These are phyloP conservation scores for Xerocomellus dryophilus DNA, from an alignment of 768 basidiomycete genomes.

Conservation along the genomic window DNA sequence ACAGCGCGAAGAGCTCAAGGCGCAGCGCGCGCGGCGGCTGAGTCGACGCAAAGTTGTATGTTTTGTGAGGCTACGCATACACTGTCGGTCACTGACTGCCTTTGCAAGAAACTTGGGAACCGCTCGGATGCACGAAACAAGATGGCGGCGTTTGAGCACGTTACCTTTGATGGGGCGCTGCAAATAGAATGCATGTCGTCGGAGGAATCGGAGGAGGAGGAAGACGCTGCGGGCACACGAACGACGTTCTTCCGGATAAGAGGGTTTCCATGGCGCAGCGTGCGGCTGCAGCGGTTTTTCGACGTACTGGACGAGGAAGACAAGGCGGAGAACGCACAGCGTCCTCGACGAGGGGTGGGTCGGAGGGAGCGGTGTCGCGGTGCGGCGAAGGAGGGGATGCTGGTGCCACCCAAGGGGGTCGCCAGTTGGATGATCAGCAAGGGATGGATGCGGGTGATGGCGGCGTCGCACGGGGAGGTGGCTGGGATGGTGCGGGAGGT, in stretches of 20 bases:
- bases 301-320: constrained; percentile 59
- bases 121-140: constrained; percentile 60
- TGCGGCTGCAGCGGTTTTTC: constrained; percentile 59
- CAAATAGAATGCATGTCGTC: constrained; percentile 78
- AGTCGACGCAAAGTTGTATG: constrained; percentile 63
- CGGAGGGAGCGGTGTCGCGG: constrained; percentile 55
- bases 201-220: constrained; percentile 67
- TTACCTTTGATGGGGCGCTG: constrained; percentile 66
- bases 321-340: constrained; percentile 39
- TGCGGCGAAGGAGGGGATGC: constrained; percentile 51
- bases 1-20: constrained; percentile 59
- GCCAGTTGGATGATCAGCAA: constrained; percentile 76
- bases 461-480: constrained; percentile 47
- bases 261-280: constrained; percentile 67
- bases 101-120: constrained; percentile 59
- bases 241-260: constrained; percentile 49
- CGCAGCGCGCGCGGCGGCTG: constrained; percentile 56
- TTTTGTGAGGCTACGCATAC: background rate
- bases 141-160: constrained; percentile 52
- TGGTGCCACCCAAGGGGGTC: constrained; percentile 61
- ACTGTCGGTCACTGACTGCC: background rate
- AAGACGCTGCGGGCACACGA: constrained; percentile 28
- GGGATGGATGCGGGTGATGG: constrained; percentile 51
- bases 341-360: constrained; percentile 57
- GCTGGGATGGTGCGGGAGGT: constrained; percentile 40